Evolutionary conservation across 768 basidiomycete genomes (phyloP), one percentile per base, ranked within the genome.

Genomic region (Tylopilus rubrobrunneus): DNA sequence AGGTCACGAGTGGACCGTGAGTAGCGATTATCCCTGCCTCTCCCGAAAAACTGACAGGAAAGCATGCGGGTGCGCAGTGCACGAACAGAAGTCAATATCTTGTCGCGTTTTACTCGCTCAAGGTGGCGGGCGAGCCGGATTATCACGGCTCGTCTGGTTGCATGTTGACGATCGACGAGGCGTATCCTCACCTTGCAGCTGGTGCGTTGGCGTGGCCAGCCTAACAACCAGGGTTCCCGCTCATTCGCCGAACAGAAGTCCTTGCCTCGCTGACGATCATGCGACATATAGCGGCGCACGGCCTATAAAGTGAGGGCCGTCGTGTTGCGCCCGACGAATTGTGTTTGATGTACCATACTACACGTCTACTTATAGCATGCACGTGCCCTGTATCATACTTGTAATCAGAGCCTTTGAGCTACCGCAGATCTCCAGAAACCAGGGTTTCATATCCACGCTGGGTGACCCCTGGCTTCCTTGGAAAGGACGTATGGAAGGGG

Each of bases 1-100:
- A 12, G 77, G 79, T 49, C 77, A 83, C 50, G 86, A 87, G 59
- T 88, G 85, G 84, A 80, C 80, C 23, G 86, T 85, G 58, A 62
- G 82, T 74, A 10, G 23, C 2, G 37, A 1, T 25, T 10, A 39
- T 25, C 7, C n/a, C 14, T 8, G 17, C 14, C 7, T 8, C 19
- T 7, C 7, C 29, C 29, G 7, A 31, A n/a, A 9, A 34, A 19
- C 46, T 53, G 61, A 55, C 15, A 43, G 43, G 29, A 10, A 27
- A 25, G 42, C 27, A 27, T 41, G 37, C 15, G 29, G 29, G 17
- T 15, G 45, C 15, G 15, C 58, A 87, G 85, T 87, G 85, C 64
- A 77, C 78, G 4, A 80, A 84, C 56, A 56, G 67, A 21, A 74
- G 63, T 43, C 77, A 78, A 28, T 75, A 78, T 45, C 66, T 81